Base-by-base conservation (phyloP, 2,329 filamentous ascomycete genomes). In the Metarhizium brunneum region DNA sequence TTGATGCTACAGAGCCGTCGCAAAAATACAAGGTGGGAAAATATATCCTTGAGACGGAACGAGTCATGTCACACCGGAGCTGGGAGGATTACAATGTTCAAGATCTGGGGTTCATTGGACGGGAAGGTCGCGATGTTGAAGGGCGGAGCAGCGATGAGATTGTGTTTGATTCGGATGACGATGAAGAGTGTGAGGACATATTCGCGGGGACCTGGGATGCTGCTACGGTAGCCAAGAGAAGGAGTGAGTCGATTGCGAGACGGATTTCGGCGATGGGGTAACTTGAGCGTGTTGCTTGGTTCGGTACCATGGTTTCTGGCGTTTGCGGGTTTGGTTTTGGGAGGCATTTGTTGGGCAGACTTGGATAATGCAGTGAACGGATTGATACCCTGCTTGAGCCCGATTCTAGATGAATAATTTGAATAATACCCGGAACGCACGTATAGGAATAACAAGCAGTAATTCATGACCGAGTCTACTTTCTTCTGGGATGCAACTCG, bases 11-110 rank as follows among this genome's bases (percentile, higher is more conserved):
- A 57, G 80, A 86, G 61, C 63, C 71, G 55, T 69, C 73, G 50
- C 84, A 87, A 66, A 77, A 76, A 64, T 87, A 87, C 73, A 87
- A 87, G 68, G 75, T 86, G 52, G 83, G 83, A 61, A 87, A 86
- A 67, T 87, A 81, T 65, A 86, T 87, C 35, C 67, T 87, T 43
- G 84, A 87, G 71, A 81, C 78, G 43, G 77, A 79, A 65, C 72
- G 81, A 54, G 78, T 85, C 16, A 73, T 80, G 29, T 71, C 75
- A 13, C 72, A 74, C 49, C 73, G 75, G 38, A 71, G 68, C 54
- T 86, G 82, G 83, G 82, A 69, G 54, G 67, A 71, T 50, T 52
- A 65, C 8, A 55, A 59, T 2, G 58, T 55, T 3, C 60, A 61
- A 25, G 54, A 60, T 20, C 49, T 20, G 36, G 56, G 53, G 4